Evolutionary conservation across 2,329 filamentous ascomycete species (phyloP), one percentile per base, ranked within the genome.

Genomic region (Talaromyces pinophilus): DNA sequence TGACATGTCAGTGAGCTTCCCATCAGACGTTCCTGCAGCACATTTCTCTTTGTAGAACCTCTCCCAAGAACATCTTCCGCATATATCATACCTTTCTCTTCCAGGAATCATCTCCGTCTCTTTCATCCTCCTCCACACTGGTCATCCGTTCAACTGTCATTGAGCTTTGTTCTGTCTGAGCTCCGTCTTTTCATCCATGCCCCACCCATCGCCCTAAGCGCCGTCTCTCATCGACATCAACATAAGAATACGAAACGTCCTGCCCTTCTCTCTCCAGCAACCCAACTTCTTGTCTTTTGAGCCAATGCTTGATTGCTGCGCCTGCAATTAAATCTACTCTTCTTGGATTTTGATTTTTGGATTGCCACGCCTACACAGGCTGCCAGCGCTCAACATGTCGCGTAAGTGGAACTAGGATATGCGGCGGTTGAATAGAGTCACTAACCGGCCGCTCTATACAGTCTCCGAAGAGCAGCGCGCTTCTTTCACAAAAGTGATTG

Each of bases 401-500:
- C 74, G 77, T 79, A 76, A 71, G 77, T 59, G 38, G 30, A 40
- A 46, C 42, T 46, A 38, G 33, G n/a, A 57, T 40, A 11, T 40
- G 33, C 54, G 30, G 33, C 54, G 25, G 54, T 15, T 15, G n/a
- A 40, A 17, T 11, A 60, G 57, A 60, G 33, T 38, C 59, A 52
- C 50, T 68, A 52, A 71, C 68, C 68, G 25, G 44, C 13, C 44
- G 48, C 66, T 46, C 48, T 65, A 62, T 62, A 62, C 67, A 85
- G 83, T 87, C 68, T 77, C 85, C 42, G 72, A 80, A 42, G 82
- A 84, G 68, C 73, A 80, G 57, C 80, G 82, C 75, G 78, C 79
- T 62, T 79, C 79, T 62, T 87, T 87, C 75, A 80, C 83, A 54
- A 78, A 78, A 71, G 87, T 89, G 74, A 89, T 90, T 71, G 88